Base-by-base conservation (phyloP, 306 rosid species). In the Elaeagnus macrophylla region DNA sequence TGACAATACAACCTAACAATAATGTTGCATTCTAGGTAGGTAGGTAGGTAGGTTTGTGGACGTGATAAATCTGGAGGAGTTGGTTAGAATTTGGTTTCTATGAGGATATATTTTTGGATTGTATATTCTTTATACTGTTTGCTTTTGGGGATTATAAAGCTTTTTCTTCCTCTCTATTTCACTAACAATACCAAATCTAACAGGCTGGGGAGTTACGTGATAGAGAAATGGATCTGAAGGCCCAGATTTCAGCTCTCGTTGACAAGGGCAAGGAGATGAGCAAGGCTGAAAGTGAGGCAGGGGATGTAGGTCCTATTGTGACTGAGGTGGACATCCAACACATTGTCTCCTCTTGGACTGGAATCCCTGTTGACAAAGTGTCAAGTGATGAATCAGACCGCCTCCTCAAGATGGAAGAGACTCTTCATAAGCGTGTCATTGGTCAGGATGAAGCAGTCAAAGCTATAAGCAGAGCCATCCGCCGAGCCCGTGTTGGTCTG, bases 281-380 rank as follows among this genome's bases (percentile, higher is more conserved):
- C 87, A 81, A 91, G 87, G 99, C 96, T 87, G 81, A 84, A 87
- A 59, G 79, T 91, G 79, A 84, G 64, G 51, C 82, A 95, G 47
- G 99, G 99, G 32, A 87, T 87, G 77, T 91, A 95, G 37, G 84
- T 91, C 96, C 75, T 91, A 96, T 87, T 78, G 99, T 91, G 43
- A 80, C 85, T 0, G 99, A 85, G 45, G 62, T 40, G 60, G 99
- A 87, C 60, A 87, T 91, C 54, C 89, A 93, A 64, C 96, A 91
- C 70, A 91, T 91, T 61, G 99, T 91, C 32, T 87, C 96, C 70
- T 87, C 87, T 70, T 91, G 99, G 99, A 91, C 99, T 0, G 99
- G 99, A 37, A 91, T 91, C 61, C 99, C 99, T 12, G 78, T 91
- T 62, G 87, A 96, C 44, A 87, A 87, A 83, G 95, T 91, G 62